These are phyloP conservation scores for Ustilago nuda DNA, from an alignment of 1,284 basidiomycete genomes.

Conservation along the genomic window DNA sequence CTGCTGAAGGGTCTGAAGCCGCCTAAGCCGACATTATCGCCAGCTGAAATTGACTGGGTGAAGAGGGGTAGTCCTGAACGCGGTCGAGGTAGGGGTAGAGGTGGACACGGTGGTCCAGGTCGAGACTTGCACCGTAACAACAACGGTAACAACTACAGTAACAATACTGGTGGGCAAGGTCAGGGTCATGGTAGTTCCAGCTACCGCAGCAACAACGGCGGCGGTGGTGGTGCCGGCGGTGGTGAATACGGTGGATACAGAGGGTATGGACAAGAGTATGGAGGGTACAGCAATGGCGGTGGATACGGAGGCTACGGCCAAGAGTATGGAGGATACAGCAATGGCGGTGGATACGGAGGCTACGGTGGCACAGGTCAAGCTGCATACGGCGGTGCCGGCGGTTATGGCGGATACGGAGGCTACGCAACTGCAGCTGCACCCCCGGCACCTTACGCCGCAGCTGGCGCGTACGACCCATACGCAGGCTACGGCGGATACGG, in stretches of 20 bases:
- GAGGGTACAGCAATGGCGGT: slow-evolving; percentile 10
- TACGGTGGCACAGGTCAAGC: not conserved
- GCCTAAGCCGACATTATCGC: slow-evolving; percentile 76
- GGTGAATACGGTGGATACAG: slow-evolving; percentile 15
- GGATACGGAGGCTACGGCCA: slow-evolving; percentile 7
- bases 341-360: slow-evolving; percentile 21
- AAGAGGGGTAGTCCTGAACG: slow-evolving; percentile 71
- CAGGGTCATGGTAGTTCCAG: not conserved
- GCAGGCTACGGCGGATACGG: slow-evolving; percentile 6
- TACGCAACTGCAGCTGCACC: slow-evolving; percentile 7
- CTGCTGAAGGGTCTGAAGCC: slow-evolving; percentile 81
- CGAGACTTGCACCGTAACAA: slow-evolving; percentile 42
- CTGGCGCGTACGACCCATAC: slow-evolving; percentile 1
- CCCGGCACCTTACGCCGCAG: slow-evolving; percentile 7
- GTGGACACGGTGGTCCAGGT: slow-evolving; percentile 50
- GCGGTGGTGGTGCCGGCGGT: slow-evolving; percentile 3
- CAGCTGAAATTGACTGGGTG: slow-evolving; percentile 80
- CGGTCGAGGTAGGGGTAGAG: slow-evolving; percentile 60
- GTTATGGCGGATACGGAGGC: slow-evolving; percentile 20
- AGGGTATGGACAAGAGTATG: slow-evolving; percentile 12
- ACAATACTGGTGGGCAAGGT: slow-evolving; percentile 16
- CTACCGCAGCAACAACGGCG: slow-evolving; percentile 7
- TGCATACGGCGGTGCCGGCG: slow-evolving; percentile 6
- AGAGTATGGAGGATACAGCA: slow-evolving; percentile 30
- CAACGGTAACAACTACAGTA: too few species aligned